Evolutionary conservation across 2,329 filamentous ascomycete genomes (phyloP), one percentile per base, ranked within the genome.

Genomic region (Endocalyx cinctus): DNA sequence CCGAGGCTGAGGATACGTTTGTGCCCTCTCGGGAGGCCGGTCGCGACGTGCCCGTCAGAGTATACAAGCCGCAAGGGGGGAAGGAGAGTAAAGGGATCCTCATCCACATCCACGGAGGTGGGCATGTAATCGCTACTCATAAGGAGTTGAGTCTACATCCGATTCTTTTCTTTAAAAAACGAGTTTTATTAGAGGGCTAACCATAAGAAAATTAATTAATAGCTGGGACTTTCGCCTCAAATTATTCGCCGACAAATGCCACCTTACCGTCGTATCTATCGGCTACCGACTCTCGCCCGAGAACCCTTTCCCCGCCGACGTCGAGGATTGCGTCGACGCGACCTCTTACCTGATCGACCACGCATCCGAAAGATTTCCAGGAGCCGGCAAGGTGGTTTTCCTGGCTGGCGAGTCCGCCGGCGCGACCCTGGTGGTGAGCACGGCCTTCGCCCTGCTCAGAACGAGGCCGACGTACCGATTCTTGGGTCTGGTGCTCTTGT

Each of bases 281-380:
- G 76, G 74, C 1, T 81, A 81, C 49, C 63, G 77, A 17, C 64
- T 77, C 13, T 74, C 75, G 0, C 77, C 77, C 0, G 75, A 81
- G 48, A 38, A 78, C 17, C 72, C 74, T 0, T 79, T 67, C 48
- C 76, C 77, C 0, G 63, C 62, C 0, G 69, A 63, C 0, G 63
- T 66, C 4, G 61, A 79, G 33, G 77, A 80, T 50, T 76, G 72
- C 53, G 66, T 69, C 45, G 75, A 79, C 47, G 71, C 64, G 4
- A 74, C 64, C 0, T 67, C 72, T 37, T 72, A 70, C 52, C 57
- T 79, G 2, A 52, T 72, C 17, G 64, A 72, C 33, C 59, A 73
- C 37, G 8, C 8, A 8, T 8, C 20, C 8, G 20, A 8, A n/a
- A 8, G 20, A 8, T 63, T 64, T 0, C 50, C 63, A 37, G 41